Evolutionary conservation across 148 eudicot genomes (phyloP).

Genomic region (Rhododendron vialii): DNA sequence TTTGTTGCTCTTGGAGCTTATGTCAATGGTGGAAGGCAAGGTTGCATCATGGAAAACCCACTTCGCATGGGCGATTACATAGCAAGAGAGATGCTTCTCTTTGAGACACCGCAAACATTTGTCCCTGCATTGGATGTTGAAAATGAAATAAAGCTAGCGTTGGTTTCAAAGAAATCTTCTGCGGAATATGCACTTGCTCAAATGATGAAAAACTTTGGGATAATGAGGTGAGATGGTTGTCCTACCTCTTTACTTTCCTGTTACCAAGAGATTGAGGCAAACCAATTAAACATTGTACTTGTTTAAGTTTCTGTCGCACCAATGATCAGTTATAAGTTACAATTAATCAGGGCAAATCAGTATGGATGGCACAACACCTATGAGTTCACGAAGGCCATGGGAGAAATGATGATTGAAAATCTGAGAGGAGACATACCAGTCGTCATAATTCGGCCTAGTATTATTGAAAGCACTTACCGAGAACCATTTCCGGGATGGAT

Average conservation of each 20-base stretch:
- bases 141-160: conserved; percentile 52
- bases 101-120: conserved; percentile 18
- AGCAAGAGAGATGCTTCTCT: conserved; percentile 36
- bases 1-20: conserved; percentile 47
- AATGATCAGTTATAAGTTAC: too few species aligned
- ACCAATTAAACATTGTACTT: neutral
- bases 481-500: conserved; percentile 99
- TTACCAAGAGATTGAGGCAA: neutral
- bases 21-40: conserved; percentile 94
- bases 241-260: neutral
- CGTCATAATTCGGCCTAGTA: conserved; percentile 86
- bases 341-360: conserved; percentile 56
- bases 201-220: conserved; percentile 70
- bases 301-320: too few species aligned
- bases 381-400: conserved; percentile 96
- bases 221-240: conserved; percentile 47
- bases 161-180: conserved; percentile 33
- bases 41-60: conserved; percentile 79
- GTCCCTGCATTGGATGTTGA: too few species aligned
- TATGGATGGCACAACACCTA: conserved; percentile 99
- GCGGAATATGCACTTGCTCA: conserved; percentile 39
- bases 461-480: conserved; percentile 80
- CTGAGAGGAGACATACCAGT: conserved; percentile 73
- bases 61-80: conserved; percentile 70
- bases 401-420: conserved; percentile 79